phyloP scores from a whole-genome alignment of 805 yeast species.

The Nakazawaea siamensis region DNA sequence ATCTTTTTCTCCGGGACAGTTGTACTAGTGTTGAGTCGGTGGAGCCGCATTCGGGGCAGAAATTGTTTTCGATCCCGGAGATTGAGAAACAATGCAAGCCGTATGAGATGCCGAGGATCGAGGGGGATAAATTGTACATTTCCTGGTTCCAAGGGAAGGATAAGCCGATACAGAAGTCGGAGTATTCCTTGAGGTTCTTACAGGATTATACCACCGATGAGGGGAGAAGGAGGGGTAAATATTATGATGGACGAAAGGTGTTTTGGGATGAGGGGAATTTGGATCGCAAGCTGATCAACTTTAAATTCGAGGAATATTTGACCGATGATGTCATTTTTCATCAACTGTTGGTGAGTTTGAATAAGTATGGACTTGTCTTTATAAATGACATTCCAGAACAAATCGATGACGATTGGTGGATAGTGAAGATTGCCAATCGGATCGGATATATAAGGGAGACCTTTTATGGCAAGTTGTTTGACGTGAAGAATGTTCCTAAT shows the following conservation, averaged over 20 bases:
- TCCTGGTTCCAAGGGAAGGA: conserved; percentile 40
- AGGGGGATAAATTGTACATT: conserved; percentile 29
- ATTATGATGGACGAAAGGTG: conserved; percentile 23
- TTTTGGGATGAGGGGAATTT: conserved; percentile 31
- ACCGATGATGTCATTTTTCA: conserved; percentile 25
- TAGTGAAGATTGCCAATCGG: conserved; percentile 30
- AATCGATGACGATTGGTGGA: conserved; percentile 22
- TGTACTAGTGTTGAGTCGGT: conserved; percentile 40
- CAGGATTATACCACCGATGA: conserved; percentile 29
- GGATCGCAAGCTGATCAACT: conserved; percentile 18
- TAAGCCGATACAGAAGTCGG: conserved; percentile 14
- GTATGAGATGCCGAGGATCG: conserved; percentile 22
- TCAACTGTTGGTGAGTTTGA: conserved; percentile 34
- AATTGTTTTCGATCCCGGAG: conserved; percentile 53
- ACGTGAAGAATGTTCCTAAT: conserved; percentile 43
- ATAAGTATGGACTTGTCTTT: conserved; percentile 48
- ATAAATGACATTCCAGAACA: conserved; percentile 45
- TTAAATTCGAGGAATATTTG: conserved; percentile 33
- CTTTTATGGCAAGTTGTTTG: conserved; percentile 65
- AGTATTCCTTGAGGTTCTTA: conserved; percentile 40
- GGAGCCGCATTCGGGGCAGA: conserved; percentile 51
- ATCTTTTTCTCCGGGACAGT: conserved; percentile 59
- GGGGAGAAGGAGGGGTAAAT: conserved; percentile 27
- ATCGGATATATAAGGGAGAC: conserved; percentile 67
- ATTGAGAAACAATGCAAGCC: conserved; percentile 30